Evolutionary conservation across 495 filamentous ascomycete genomes (phyloP), one percentile per base, ranked within the genome.

Genomic region (Paragyromitra xinjiangensis): DNA sequence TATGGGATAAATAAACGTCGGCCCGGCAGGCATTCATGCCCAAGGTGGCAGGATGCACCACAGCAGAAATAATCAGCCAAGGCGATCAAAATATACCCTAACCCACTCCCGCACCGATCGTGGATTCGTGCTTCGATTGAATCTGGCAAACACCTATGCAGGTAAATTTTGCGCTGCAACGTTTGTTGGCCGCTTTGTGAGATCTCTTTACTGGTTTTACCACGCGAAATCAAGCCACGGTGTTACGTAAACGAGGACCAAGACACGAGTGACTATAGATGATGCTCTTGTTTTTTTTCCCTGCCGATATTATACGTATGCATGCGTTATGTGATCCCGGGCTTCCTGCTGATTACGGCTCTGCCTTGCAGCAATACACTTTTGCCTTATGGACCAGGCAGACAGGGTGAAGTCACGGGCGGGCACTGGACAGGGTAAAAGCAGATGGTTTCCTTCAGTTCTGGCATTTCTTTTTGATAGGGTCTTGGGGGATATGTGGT

Each of bases 371-470:
- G 68, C 56, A 9, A 48, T 61, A 61, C 24, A 8, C 11, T 14
- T 69, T 61, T 45, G 22, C 40, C 4, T 39, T 44, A 19, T 69
- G 50, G 26, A 16, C 56, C n/a, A 71, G 68, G 44, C 26, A 50
- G 56, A 71, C 29, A 34, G 45, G 44, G n/a, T 62, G 56, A 50
- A 59, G 44, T 63, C 68, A 71, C 67, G 53, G 53, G 53, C 48
- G 67, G 22, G 8, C 37, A n/a, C 66, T 61, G 53, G 22, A 26
- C 12, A 65, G 64, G 65, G 34, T 69, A 69, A 69, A 55, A 58
- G 26, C 68, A 71, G 56, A 71, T 51, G n/a, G 56, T 53, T 71
- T 63, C 24, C 68, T 71, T 56, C 68, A 56, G 56, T 44, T 62
- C 48, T 50, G n/a, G 9, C 8, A 45, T 34, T 71, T 24, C 55